A percentile compares a stretch with the other conserved stretches of the same genome.
Evolutionary conservation across 495 filamentous ascomycete genomes (phyloP).

Genomic region (Oleoguttula mirabilis): DNA sequence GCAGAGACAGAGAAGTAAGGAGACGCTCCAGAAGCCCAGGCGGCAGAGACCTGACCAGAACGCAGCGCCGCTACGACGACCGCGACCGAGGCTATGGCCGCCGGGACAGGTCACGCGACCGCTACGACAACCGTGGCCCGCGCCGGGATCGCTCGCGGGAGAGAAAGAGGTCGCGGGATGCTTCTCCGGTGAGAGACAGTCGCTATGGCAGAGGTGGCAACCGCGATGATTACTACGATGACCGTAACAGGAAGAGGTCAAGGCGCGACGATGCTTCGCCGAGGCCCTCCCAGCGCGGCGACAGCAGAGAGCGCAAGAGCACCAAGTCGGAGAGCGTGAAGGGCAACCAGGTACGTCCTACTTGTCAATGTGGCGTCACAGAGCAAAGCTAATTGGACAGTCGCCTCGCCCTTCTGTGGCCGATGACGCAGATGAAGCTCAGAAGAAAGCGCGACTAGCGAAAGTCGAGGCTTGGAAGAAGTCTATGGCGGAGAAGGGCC

Average conservation of each 20-base stretch:
- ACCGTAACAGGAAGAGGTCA: slow-evolving; percentile 14
- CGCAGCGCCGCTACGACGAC: slow-evolving; percentile 2
- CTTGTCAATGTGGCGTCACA: not conserved
- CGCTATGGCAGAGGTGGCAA: slow-evolving; percentile 1
- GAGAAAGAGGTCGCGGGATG: slow-evolving; percentile 17
- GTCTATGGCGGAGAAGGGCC: slow-evolving; percentile 8
- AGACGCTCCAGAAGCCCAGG: slow-evolving; percentile 6
- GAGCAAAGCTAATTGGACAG: slow-evolving; percentile 11
- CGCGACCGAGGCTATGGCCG: slow-evolving; percentile 6
- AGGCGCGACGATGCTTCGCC: slow-evolving; percentile 9
- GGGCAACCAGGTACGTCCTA: slow-evolving; percentile 14
- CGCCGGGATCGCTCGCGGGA: slow-evolving; percentile 17
- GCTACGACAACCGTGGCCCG: not conserved
- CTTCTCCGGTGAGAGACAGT: slow-evolving; percentile 18
- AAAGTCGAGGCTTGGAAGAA: slow-evolving; percentile 23
- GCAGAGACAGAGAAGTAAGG: slow-evolving; percentile 14
- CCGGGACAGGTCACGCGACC: not conserved
- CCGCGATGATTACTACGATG: slow-evolving; percentile 19
- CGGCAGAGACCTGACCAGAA: slow-evolving; percentile 10
- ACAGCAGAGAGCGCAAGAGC: slow-evolving; percentile 11
- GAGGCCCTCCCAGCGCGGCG: slow-evolving; percentile 2
- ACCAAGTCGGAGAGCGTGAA: slow-evolving; percentile 2
- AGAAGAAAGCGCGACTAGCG: slow-evolving; percentile 15
- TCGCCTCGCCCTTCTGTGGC: slow-evolving; percentile 9
- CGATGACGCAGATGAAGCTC: slow-evolving; percentile 16